A percentile compares a stretch with the other conserved stretches of the same genome.
Evolutionary conservation across 2,329 filamentous ascomycete species (phyloP).

Genomic region (Davidsoniella virescens): DNA sequence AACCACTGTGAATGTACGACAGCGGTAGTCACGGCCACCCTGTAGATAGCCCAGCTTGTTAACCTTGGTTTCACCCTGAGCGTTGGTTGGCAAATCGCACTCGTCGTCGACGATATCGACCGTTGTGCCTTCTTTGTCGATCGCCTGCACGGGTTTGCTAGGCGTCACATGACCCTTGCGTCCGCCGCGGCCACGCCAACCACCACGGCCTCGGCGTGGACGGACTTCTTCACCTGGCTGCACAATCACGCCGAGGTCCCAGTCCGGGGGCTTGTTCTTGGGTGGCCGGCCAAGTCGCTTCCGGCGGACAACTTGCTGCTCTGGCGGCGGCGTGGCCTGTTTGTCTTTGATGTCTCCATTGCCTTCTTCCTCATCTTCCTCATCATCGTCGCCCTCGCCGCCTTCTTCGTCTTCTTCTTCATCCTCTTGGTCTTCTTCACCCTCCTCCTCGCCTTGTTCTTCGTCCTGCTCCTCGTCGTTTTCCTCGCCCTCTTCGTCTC

Average conservation of each 20-base stretch:
- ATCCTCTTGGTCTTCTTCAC: conserved; percentile 9
- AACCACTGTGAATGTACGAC: conserved; percentile 81
- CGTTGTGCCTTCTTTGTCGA: conserved; percentile 87
- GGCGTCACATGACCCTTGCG: conserved; percentile 53
- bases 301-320: conserved; percentile 46
- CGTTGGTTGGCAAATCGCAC: conserved; percentile 71
- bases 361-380: conserved; percentile 22
- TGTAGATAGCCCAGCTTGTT: conserved; percentile 73
- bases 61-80: conserved; percentile 83
- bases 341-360: conserved; percentile 25
- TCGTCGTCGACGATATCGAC: conserved; percentile 87
- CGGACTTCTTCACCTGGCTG: conserved; percentile 37
- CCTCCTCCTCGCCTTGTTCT: conserved; percentile 8
- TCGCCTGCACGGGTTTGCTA: conserved; percentile 65
- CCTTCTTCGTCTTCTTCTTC: conserved; percentile 11
- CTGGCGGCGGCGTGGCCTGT: conserved; percentile 33
- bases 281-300: conserved; percentile 73
- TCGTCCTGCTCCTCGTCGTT: conserved; percentile 2
- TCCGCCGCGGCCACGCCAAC: conserved; percentile 53
- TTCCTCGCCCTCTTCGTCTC: conserved; percentile 11
- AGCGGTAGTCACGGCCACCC: conserved; percentile 80
- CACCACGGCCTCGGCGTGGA: conserved; percentile 48
- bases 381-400: conserved; percentile 34
- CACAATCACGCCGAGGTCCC: conserved; percentile 46
- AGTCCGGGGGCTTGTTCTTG: conserved; percentile 69